These are phyloP conservation scores for Sporobolomyces pararoseus DNA, from an alignment of 768 basidiomycete genomes.

Conservation along the genomic window DNA sequence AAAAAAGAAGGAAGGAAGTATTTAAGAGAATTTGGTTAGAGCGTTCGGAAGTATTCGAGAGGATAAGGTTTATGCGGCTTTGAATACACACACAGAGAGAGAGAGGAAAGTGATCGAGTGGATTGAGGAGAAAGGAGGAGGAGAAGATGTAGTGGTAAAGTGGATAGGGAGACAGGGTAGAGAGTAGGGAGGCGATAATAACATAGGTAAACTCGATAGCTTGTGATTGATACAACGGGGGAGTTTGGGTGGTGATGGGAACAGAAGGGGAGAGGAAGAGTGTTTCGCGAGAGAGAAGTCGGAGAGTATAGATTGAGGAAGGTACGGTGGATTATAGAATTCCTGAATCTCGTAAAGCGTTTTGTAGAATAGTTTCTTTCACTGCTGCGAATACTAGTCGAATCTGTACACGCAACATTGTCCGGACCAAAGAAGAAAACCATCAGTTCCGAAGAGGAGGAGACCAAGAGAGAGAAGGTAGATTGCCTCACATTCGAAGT, in stretches of 20 bases:
- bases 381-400: conserved; percentile 76
- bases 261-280: too few relatives aligned
- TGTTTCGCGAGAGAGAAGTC: too few relatives aligned
- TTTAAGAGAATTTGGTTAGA: too few relatives aligned
- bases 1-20: background rate
- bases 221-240: too few relatives aligned
- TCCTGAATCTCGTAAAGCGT: conserved; percentile 77
- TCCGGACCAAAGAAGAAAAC: background rate
- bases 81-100: background rate
- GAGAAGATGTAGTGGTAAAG: background rate
- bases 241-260: too few relatives aligned
- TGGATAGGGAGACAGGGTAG: background rate
- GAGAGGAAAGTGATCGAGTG: too few relatives aligned
- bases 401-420: conserved; percentile 46
- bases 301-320: too few relatives aligned
- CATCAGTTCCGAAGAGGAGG: too few relatives aligned
- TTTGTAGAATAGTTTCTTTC: conserved; percentile 89
- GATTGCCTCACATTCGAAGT: conserved; percentile 75
- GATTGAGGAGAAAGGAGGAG: background rate
- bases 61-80: background rate
- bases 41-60: too few relatives aligned
- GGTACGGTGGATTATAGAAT: conserved; percentile 57
- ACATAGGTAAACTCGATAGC: too few relatives aligned
- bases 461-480: too few relatives aligned
- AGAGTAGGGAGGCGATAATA: too few relatives aligned